A percentile compares a stretch with the other conserved stretches of the same genome.
phyloP scores from a whole-genome alignment of 2,329 filamentous ascomycete genomes.

The Chaetomium sp. region DNA sequence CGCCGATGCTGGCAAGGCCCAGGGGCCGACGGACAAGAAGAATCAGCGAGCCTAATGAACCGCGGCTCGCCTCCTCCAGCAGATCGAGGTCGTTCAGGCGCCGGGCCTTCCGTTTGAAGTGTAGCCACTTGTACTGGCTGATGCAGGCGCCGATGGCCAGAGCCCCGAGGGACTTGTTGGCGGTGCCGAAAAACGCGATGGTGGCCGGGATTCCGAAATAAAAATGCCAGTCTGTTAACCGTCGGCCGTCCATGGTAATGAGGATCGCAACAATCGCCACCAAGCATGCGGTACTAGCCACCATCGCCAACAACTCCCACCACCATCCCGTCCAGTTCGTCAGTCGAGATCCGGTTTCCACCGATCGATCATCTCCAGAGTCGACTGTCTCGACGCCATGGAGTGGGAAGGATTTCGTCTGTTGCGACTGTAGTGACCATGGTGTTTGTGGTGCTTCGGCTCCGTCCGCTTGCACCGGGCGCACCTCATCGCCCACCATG shows the following conservation, averaged over 20 bases:
- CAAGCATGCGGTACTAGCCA: constrained; percentile 4
- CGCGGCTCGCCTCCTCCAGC: constrained; percentile 18
- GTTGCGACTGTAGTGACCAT: no score
- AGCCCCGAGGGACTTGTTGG: constrained; percentile 7
- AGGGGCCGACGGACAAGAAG: constrained; percentile 8
- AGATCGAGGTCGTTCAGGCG: constrained; percentile 17
- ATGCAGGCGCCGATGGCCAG: constrained; percentile 13
- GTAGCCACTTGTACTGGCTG: constrained; percentile 19
- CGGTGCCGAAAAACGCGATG: constrained; percentile 16
- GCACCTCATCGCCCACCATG: no score
- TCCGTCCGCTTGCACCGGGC: no score
- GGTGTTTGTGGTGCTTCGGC: no score
- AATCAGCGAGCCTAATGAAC: constrained; percentile 8
- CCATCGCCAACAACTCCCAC: constrained; percentile 9
- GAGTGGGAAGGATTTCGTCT: no score
- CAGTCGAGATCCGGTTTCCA: no score
- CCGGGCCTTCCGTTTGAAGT: constrained; percentile 7
- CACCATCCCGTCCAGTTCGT: constrained; percentile 1
- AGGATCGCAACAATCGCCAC: constrained; percentile 13
- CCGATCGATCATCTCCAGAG: no score
- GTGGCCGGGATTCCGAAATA: constrained; percentile 14
- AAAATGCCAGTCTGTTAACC: constrained; percentile 11
- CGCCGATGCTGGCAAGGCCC: constrained; percentile 10
- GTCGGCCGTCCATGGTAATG: constrained; percentile 6
- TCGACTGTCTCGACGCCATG: no score